phyloP scores from a whole-genome alignment of 805 yeast genomes.

The Schizosaccharomyces octosporus region DNA sequence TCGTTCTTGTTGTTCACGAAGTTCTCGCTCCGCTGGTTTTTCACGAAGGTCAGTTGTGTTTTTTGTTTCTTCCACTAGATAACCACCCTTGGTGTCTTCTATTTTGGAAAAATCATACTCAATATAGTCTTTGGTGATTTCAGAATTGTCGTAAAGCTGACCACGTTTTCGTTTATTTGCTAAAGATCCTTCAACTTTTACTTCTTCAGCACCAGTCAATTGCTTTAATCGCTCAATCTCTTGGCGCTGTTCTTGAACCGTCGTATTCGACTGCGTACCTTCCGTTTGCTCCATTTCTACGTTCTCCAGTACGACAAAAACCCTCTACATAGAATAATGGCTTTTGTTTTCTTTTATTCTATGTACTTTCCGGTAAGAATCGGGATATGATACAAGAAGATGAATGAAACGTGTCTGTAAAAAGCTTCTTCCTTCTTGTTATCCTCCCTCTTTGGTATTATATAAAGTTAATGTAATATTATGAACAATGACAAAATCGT shows the following conservation, averaged over 20 bases:
- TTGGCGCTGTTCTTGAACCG: not conserved
- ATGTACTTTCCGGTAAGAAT: no score
- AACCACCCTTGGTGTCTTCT: constrained; percentile 76
- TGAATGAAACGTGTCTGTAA: no score
- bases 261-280: not conserved
- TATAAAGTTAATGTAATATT: no score
- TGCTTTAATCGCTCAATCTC: not conserved
- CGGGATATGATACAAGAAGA: no score
- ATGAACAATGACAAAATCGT: no score
- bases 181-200: not conserved
- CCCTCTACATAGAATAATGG: no score
- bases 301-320: no score
- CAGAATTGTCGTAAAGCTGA: not conserved
- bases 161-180: not conserved
- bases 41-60: constrained; percentile 20
- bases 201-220: not conserved
- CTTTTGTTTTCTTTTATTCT: no score
- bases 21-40: constrained; percentile 10
- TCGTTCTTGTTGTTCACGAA: constrained; percentile 16
- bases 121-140: constrained; percentile 7
- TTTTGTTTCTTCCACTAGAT: constrained; percentile 24
- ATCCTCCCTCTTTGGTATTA: no score
- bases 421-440: no score
- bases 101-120: constrained; percentile 62
- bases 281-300: no score